Evolutionary conservation across 805 yeast species (phyloP), one percentile per base, ranked within the genome.

Genomic region (Metschnikowia borealis): DNA sequence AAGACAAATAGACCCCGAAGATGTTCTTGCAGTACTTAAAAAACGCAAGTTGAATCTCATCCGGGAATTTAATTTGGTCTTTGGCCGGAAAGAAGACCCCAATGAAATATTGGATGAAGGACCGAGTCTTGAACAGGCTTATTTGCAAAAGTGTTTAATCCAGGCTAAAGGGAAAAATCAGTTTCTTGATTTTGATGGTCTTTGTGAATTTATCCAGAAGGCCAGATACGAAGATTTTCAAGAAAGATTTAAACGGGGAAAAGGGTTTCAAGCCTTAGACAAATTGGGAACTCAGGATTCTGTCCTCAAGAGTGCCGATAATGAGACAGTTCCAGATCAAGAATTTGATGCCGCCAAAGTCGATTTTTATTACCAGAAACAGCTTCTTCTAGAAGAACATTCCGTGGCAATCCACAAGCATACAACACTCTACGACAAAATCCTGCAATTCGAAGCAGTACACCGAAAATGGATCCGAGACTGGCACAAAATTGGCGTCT

Each of bases 351-450:
- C 3, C 8, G 11, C 29, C 29, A 26, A 26, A 26, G 11, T 26
- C 14, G 45, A 43, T 3, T 65, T 59, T 56, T 64, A 64, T 52
- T 47, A 43, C 29, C 20, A 39, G 13, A 66, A 64, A 47, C 73
- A 72, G 48, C 49, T 59, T n/a, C 49, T 59, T 15, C 54, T 71
- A 2, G 77, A 72, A 49, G 48, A 52, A 1, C 51, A 61, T 34
- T 58, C 61, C 15, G 51, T 46, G 21, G 37, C 49, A 6, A 36
- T 62, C 18, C 42, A 49, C 31, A 23, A 38, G 8, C 29, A 20
- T 5, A 10, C 13, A 5, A 5, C 29, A 2, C 31, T 13, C 20
- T 14, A 32, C 8, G 5, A 13, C 42, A 32, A 50, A 11, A 21
- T 31, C 14, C 37, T 38, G 31, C 37, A 46, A 7, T 44, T 49